Percentiles rank a stretch among this genome's conserved stretches.
These are phyloP conservation scores for Juncus inflexus DNA, from an alignment of 176 grass and related monocot genomes.

Conservation along the genomic window DNA sequence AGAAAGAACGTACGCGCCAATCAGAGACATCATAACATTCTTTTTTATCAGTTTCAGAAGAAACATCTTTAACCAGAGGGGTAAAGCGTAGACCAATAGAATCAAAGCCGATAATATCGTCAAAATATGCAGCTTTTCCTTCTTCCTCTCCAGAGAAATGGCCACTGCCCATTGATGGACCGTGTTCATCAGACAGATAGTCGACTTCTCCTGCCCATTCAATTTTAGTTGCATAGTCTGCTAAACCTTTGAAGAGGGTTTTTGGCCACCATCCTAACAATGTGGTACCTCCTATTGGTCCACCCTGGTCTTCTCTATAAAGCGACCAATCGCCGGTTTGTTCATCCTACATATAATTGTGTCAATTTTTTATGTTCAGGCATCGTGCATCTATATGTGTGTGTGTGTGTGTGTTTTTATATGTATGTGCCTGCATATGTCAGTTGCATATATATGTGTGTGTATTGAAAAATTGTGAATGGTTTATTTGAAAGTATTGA, in stretches of 20 bases:
- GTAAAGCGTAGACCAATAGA: background rate
- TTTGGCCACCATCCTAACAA: slow-evolving; percentile 26
- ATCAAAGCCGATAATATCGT: slow-evolving; percentile 18
- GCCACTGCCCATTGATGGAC: slow-evolving; percentile 44
- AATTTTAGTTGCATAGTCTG: background rate
- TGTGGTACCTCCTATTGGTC: slow-evolving; percentile 14
- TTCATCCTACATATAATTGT: slow-evolving; percentile 29
- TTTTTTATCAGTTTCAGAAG: background rate
- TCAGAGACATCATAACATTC: background rate
- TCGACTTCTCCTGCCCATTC: slow-evolving; percentile 21
- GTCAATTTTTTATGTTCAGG: background rate
- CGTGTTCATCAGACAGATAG: background rate
- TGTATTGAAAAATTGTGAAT: background rate
- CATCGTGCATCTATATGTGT: too few relatives aligned
- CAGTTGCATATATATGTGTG: too few relatives aligned
- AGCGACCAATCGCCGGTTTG: slow-evolving; percentile 38
- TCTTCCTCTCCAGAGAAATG: slow-evolving; percentile 21
- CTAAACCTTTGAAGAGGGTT: slow-evolving; percentile 25
- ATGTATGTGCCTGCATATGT: too few relatives aligned
- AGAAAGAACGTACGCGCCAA: background rate
- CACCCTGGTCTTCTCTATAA: slow-evolving; percentile 24
- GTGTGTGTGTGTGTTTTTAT: too few relatives aligned
- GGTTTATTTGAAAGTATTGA: background rate
- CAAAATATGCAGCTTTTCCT: slow-evolving; percentile 28
- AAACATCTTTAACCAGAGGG: background rate